Evolutionary conservation across 2,329 filamentous ascomycete species (phyloP).

Genomic region (Camillea tinctor): DNA sequence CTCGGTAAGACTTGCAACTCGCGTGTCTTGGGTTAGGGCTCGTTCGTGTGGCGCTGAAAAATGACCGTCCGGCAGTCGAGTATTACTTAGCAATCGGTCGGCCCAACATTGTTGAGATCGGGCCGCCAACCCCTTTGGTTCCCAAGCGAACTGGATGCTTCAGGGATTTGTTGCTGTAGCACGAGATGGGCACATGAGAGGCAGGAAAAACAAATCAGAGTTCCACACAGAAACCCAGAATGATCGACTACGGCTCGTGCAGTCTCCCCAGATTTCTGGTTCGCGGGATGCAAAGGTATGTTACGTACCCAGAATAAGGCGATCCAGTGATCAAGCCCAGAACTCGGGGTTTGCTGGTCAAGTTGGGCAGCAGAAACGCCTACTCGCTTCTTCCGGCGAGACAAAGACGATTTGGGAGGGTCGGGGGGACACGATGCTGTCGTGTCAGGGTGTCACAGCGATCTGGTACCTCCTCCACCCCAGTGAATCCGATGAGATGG

Average conservation of each 20-base stretch:
- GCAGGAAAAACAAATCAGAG: neutral
- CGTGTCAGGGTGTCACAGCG: constrained; percentile 18
- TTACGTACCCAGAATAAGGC: neutral
- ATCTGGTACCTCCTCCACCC: constrained; percentile 16
- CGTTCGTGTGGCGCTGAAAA: neutral
- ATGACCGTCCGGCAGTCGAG: neutral
- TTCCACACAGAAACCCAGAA: neutral
- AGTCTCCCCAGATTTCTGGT: neutral
- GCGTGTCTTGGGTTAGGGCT: neutral
- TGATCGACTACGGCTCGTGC: neutral
- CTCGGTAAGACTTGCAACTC: neutral
- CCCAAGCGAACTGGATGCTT: neutral
- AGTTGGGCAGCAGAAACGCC: constrained; percentile 4
- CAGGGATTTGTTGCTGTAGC: neutral
- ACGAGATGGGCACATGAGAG: neutral
- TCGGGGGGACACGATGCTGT: constrained; percentile 14
- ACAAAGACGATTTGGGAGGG: neutral
- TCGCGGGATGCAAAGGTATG: neutral
- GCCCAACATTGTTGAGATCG: neutral
- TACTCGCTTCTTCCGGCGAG: constrained; percentile 25
- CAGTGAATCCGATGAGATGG: constrained; percentile 20
- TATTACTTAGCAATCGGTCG: neutral
- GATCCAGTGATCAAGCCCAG: neutral
- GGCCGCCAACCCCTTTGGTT: neutral
- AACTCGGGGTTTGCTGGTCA: neutral